Evolutionary conservation across 1,284 basidiomycete genomes (phyloP).

Genomic region (Cryptococcus maquisensis): DNA sequence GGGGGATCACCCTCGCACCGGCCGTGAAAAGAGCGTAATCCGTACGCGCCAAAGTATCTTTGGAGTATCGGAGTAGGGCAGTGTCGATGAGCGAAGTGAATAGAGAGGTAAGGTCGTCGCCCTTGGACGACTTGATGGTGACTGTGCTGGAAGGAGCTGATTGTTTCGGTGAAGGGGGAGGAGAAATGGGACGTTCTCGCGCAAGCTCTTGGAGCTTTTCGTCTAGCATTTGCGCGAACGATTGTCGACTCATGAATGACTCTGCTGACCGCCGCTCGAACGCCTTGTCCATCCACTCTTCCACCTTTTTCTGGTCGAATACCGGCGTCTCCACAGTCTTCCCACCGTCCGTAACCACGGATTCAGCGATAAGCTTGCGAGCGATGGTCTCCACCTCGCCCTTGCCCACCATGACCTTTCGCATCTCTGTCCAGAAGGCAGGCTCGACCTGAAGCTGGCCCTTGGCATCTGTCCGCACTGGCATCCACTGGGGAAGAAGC

Average conservation of each 20-base stretch:
- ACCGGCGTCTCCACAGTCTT: conserved; percentile 11
- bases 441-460: conserved; percentile 50
- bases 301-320: conserved; percentile 44
- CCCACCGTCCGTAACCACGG: neutral
- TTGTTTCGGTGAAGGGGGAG: conserved; percentile 10
- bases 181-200: conserved; percentile 16
- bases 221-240: conserved; percentile 35
- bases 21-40: conserved; percentile 83
- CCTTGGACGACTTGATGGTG: conserved; percentile 68
- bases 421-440: conserved; percentile 51
- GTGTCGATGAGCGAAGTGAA: conserved; percentile 69
- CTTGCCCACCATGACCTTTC: conserved; percentile 47
- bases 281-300: conserved; percentile 39
- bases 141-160: conserved; percentile 42
- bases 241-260: conserved; percentile 13
- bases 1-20: conserved; percentile 75
- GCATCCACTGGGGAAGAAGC: conserved; percentile 48
- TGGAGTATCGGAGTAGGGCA: conserved; percentile 60
- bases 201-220: conserved; percentile 25
- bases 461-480: conserved; percentile 43
- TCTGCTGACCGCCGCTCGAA: conserved; percentile 30
- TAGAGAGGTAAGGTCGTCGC: conserved; percentile 67
- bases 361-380: conserved; percentile 12
- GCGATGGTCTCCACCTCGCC: conserved; percentile 35
- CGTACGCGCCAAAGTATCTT: conserved; percentile 71